A percentile compares a stretch with the other conserved stretches of the same genome.
Evolutionary conservation across 345 rosid genomes (phyloP).

Genomic region (Litchi chinensis): DNA sequence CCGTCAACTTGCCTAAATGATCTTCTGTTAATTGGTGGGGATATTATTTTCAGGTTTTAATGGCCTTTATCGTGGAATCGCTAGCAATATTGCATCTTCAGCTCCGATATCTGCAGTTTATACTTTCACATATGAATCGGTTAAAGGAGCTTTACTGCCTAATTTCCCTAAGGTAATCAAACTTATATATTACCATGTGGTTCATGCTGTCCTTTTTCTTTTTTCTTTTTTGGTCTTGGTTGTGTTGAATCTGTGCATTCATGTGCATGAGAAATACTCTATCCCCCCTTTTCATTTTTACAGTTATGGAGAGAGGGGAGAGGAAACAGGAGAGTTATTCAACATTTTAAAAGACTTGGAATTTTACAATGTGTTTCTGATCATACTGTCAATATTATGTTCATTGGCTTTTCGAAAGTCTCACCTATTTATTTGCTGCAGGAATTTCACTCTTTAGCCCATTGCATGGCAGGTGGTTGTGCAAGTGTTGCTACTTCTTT

Average conservation of each 20-base stretch:
- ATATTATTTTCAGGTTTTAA: conserved; percentile 55
- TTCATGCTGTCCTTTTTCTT: conserved; percentile 2
- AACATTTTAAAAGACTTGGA: background rate
- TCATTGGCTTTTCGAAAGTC: conserved; percentile 1
- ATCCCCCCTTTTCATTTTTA: background rate
- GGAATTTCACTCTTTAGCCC: conserved; percentile 78
- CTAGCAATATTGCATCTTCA: conserved; percentile 84
- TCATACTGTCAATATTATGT: conserved; percentile 4
- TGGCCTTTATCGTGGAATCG: conserved; percentile 84
- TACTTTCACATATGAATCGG: conserved; percentile 84
- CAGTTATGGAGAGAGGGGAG: background rate
- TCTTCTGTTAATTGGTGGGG: conserved; percentile 10
- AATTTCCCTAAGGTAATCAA: conserved; percentile 63
- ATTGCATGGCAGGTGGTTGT: conserved; percentile 90
- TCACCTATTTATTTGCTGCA: conserved; percentile 30
- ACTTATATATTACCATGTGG: conserved; percentile 6
- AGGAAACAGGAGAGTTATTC: background rate
- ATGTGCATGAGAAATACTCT: background rate
- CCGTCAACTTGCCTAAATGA: conserved; percentile 13
- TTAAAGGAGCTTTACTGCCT: conserved; percentile 82
- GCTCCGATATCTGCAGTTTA: conserved; percentile 94
- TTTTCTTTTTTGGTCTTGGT: background rate
- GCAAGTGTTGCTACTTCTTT: conserved; percentile 91
- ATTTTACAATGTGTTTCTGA: background rate
- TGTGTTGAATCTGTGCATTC: background rate